Conservation (phyloP, 306 rosid genomes). For the Castanea mollissima region DNA sequence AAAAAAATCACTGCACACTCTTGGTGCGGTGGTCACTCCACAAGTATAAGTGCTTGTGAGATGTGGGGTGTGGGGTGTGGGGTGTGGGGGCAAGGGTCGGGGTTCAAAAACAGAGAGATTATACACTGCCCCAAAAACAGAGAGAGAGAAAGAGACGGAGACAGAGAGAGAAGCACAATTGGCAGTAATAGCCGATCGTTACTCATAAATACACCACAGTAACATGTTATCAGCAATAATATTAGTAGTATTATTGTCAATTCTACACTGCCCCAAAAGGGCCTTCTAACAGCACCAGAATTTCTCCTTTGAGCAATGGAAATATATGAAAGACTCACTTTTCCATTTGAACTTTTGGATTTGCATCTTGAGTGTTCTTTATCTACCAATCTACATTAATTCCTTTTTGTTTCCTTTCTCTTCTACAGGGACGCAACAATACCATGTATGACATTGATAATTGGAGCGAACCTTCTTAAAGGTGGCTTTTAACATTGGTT, state of each 20-base stretch:
- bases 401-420: background rate
- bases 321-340: background rate
- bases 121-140: too few relatives aligned
- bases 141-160: too few relatives aligned
- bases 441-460: constrained; percentile 39
- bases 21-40: too few relatives aligned
- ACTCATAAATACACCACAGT: background rate
- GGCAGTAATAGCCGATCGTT: background rate
- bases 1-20: too few relatives aligned
- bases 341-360: background rate
- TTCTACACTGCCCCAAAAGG: background rate
- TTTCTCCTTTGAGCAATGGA: background rate
- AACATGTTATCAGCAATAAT: background rate
- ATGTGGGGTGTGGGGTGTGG: too few relatives aligned
- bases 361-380: background rate
- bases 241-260: background rate
- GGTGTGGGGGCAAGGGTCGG: too few relatives aligned
- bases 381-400: background rate
- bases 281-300: too few relatives aligned
- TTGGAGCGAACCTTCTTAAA: constrained; percentile 44
- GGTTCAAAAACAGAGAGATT: too few relatives aligned
- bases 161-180: background rate
- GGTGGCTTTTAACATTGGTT: constrained; percentile 13
- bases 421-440: constrained; percentile 33
- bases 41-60: too few relatives aligned